These are phyloP conservation scores for Trifolium fragiferum DNA, from an alignment of 306 rosid species.

Conservation along the genomic window DNA sequence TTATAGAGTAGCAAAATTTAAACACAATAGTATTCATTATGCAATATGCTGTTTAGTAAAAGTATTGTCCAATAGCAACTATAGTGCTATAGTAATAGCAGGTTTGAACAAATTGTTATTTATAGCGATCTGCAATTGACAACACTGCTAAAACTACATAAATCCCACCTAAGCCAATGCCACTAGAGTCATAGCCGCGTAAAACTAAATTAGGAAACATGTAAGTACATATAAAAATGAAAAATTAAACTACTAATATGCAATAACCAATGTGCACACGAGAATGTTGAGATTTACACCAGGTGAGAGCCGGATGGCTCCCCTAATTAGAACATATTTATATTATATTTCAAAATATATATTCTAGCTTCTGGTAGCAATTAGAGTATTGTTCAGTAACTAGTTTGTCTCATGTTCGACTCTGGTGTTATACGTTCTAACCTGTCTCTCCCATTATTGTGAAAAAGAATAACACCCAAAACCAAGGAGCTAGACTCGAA, in stretches of 20 bases:
- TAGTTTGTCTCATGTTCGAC: neutral
- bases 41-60: neutral
- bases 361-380: neutral
- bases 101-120: neutral
- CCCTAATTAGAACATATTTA: no score
- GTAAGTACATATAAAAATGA: neutral
- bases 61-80: neutral
- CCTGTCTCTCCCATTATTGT: no score
- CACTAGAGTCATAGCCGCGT: conserved; percentile 10
- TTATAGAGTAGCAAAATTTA: neutral
- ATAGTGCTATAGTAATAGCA: neutral
- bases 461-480: neutral
- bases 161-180: conserved; percentile 16
- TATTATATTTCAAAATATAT: neutral
- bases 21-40: neutral
- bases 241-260: neutral
- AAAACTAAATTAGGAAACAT: conserved; percentile 10
- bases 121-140: neutral
- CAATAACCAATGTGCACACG: conserved; percentile 18
- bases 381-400: neutral
- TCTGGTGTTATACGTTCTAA: no score
- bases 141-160: conserved; percentile 7
- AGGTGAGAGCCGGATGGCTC: no score
- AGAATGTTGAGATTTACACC: neutral
- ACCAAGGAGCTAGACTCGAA: neutral